A percentile compares a stretch with the other conserved stretches of the same genome.
These are phyloP conservation scores for Sporothrix variecibatus DNA, from an alignment of 2,329 filamentous ascomycete genomes.

Conservation along the genomic window DNA sequence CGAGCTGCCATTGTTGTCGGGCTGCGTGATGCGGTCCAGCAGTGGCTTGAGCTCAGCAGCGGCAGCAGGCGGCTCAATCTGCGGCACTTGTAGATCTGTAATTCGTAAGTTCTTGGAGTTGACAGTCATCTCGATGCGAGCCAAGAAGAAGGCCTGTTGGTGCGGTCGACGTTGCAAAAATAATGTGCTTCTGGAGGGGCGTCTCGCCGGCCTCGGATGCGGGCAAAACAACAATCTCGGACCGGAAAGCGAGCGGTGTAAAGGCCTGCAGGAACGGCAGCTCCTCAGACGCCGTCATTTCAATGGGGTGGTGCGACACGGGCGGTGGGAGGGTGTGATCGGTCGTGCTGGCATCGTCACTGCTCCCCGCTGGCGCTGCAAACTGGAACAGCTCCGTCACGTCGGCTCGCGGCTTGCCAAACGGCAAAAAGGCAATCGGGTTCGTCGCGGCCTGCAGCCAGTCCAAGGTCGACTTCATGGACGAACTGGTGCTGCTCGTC, in stretches of 20 bases:
- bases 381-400: constrained; percentile 33
- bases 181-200: constrained; percentile 51
- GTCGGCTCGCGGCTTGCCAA: constrained; percentile 43
- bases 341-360: constrained; percentile 35
- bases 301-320: constrained; percentile 65
- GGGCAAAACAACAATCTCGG: constrained; percentile 52
- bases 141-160: constrained; percentile 61
- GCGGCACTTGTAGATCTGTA: constrained; percentile 53
- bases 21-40: constrained; percentile 43
- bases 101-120: constrained; percentile 56
- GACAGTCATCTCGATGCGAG: constrained; percentile 60
- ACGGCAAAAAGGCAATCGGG: constrained; percentile 55
- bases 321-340: constrained; percentile 40
- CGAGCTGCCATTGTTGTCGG: constrained; percentile 32
- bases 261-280: constrained; percentile 72
- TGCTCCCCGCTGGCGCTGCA: not conserved
- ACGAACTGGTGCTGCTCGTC: constrained; percentile 28
- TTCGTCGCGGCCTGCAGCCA: constrained; percentile 54
- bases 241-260: constrained; percentile 65
- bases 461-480: constrained; percentile 37
- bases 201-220: constrained; percentile 24
- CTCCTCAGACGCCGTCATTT: constrained; percentile 64
- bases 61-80: constrained; percentile 57
- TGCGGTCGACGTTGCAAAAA: constrained; percentile 51
- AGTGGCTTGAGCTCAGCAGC: constrained; percentile 60